Evolutionary conservation across 148 eudicot genomes (phyloP).

Genomic region (Bassia scoparia): DNA sequence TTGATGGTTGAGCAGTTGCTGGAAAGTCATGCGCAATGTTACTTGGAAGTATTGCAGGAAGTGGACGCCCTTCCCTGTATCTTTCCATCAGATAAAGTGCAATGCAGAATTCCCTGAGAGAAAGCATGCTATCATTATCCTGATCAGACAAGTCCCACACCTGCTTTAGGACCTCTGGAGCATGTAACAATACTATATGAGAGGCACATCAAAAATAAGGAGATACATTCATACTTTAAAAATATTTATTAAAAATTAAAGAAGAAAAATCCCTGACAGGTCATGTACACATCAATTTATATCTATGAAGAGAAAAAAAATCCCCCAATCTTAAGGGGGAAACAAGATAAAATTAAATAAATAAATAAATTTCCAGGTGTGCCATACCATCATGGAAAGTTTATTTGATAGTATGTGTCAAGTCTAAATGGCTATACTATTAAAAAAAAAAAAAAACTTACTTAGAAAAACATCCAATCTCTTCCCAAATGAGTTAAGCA

Average conservation of each 20-base stretch:
- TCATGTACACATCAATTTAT: not conserved
- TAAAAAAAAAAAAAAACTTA: no score
- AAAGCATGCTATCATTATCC: slow-evolving; percentile 98
- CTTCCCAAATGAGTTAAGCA: not conserved
- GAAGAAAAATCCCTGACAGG: not conserved
- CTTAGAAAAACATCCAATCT: not conserved
- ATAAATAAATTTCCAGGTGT: not conserved
- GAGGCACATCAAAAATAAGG: slow-evolving; percentile 17
- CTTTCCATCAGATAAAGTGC: slow-evolving; percentile 98
- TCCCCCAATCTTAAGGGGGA: not conserved
- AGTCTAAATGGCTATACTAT: not conserved
- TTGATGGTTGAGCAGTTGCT: slow-evolving; percentile 49
- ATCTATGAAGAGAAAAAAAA: slow-evolving; percentile 2
- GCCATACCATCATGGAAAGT: no score
- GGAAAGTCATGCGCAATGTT: slow-evolving; percentile 53
- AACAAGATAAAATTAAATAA: not conserved
- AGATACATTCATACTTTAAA: no score
- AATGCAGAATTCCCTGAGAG: slow-evolving; percentile 91
- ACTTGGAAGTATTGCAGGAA: slow-evolving; percentile 68
- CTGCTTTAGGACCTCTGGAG: slow-evolving; percentile 90
- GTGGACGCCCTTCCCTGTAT: slow-evolving; percentile 89
- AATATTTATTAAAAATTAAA: not conserved
- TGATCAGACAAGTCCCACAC: slow-evolving; percentile 99
- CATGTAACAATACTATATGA: slow-evolving; percentile 30
- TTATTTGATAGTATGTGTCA: no score